These are phyloP conservation scores for Fagopyrum homotropicum DNA, from an alignment of 148 eudicot species.

Conservation along the genomic window DNA sequence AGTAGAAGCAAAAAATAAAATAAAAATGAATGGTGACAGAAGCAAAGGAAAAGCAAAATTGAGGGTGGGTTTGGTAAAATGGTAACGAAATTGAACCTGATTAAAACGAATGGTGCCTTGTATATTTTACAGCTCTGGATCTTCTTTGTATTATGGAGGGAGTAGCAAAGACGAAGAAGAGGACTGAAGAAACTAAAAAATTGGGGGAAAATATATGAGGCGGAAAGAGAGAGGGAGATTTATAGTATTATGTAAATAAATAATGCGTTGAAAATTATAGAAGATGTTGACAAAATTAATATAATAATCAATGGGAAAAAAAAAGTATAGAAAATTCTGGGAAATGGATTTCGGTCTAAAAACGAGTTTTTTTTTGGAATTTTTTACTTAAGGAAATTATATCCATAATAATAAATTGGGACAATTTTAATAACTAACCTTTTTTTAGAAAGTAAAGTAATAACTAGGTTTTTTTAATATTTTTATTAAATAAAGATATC, in stretches of 20 bases:
- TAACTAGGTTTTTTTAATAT: no score
- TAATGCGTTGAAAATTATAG: not conserved
- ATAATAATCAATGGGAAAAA: not conserved
- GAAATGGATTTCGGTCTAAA: not conserved
- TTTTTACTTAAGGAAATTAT: no score
- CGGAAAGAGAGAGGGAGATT: not conserved
- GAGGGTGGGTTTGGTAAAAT: not conserved
- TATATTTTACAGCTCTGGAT: not conserved
- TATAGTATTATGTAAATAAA: not conserved
- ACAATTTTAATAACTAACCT: no score
- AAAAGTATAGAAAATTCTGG: not conserved
- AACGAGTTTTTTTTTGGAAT: not conserved
- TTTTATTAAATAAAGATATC: not conserved
- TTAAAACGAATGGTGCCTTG: not conserved
- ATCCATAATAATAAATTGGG: no score
- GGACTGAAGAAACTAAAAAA: not conserved
- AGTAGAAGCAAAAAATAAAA: not conserved
- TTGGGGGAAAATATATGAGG: constrained; percentile 5
- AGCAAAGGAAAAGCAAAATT: constrained; percentile 8
- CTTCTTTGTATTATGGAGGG: not conserved
- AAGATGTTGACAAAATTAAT: not conserved
- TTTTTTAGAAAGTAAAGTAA: no score
- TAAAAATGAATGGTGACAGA: not conserved
- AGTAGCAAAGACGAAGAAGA: constrained; percentile 2
- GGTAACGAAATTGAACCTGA: not conserved